Evolutionary conservation across 345 rosid species (phyloP), one percentile per base, ranked within the genome.

Genomic region (Isatis tinctoria): DNA sequence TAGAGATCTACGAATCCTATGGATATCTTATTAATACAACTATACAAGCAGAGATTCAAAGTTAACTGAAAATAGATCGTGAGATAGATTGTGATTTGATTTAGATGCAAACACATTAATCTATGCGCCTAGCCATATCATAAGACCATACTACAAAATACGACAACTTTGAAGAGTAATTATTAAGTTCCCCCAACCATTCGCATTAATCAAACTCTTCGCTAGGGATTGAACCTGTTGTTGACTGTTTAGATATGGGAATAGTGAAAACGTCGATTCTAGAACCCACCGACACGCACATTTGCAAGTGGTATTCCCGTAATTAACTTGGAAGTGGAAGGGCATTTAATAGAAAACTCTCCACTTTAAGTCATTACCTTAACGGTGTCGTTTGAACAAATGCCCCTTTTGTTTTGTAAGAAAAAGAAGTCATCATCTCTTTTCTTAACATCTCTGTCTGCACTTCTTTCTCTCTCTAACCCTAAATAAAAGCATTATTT

Each of bases 271-370:
- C 10, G 5, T 73, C 22, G 71, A 74, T 56, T 24, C 5, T 65
- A 40, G 30, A 57, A 45, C 40, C 40, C 56, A 57, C 72, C 77
- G 77, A 74, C 77, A 65, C 51, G 77, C 6, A 12, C 6, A 3
- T 32, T 45, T 24, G 0, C 3, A 4, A 65, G 40, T 57, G 72
- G 51, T 4, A 16, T 4, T 9, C 3, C 4, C 43, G 77, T 65
- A 57, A 65, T 44, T 56, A 65, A 36, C 8, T 16, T 0, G 3
- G 17, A 65, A 56, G 22, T 0, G 10, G 2, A 73, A 8, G 77
- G 77, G 16, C 14, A 17, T 0, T 32, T 44, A 22, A 5, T 33
- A 1, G 0, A 5, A 63, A 65, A 53, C 39, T 13, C 20, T 4
- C 43, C 3, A 44, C 77, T 74, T 44, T 44, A 33, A 45, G 35